phyloP scores from a whole-genome alignment of 2,329 filamentous ascomycete genomes.

The Podosphaera leucotricha region DNA sequence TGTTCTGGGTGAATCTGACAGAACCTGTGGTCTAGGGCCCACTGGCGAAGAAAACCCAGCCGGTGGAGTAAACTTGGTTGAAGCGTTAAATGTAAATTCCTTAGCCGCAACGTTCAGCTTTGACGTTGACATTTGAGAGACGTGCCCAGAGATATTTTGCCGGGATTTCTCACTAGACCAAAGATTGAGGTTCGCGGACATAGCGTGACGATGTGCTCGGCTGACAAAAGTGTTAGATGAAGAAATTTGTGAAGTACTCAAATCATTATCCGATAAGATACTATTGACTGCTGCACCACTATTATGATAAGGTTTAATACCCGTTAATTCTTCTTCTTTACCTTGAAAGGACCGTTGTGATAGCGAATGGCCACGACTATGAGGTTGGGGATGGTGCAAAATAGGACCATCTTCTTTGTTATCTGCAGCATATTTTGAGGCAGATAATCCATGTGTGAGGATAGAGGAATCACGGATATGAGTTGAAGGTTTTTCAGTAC shows the following conservation, averaged over 20 bases:
- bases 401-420: constrained; percentile 30
- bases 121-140: constrained; percentile 46
- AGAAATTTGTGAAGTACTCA: constrained; percentile 46
- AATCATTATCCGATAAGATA: constrained; percentile 42
- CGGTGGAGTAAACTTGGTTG: constrained; percentile 20
- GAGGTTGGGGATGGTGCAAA: constrained; percentile 49
- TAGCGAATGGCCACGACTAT: constrained; percentile 48
- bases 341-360: constrained; percentile 42
- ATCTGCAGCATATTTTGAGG: constrained; percentile 24
- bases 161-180: constrained; percentile 24
- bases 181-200: constrained; percentile 36
- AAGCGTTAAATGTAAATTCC: constrained; percentile 55
- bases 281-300: constrained; percentile 12
- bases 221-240: constrained; percentile 25
- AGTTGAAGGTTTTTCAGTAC: constrained; percentile 5
- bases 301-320: constrained; percentile 6
- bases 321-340: constrained; percentile 21
- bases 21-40: not conserved
- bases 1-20: constrained; percentile 17
- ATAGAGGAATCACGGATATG: constrained; percentile 9
- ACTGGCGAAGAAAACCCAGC: not conserved
- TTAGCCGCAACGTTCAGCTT: constrained; percentile 76
- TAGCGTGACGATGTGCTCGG: constrained; percentile 27
- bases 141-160: constrained; percentile 27
- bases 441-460: constrained; percentile 8